phyloP scores from a whole-genome alignment of 305 asterid species.

The Coffea humblotiana region DNA sequence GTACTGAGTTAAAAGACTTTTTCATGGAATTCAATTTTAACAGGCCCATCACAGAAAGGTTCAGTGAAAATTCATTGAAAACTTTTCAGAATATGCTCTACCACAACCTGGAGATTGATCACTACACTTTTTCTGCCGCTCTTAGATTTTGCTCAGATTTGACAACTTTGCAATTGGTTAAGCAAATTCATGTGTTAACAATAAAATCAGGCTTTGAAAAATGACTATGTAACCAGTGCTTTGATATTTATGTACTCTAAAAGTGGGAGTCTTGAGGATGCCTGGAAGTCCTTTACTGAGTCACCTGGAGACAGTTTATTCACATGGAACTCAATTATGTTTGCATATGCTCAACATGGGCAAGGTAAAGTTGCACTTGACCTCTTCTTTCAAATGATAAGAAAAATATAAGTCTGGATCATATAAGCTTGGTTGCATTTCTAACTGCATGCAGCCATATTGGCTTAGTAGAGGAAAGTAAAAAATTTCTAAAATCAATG shows the following conservation, averaged over 20 bases:
- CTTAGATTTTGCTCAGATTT: slow-evolving; percentile 77
- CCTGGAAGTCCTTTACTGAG: slow-evolving; percentile 57
- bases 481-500: slow-evolving; percentile 54
- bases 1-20: too few species aligned
- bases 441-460: slow-evolving; percentile 88
- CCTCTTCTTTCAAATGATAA: slow-evolving; percentile 57
- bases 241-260: slow-evolving; percentile 77
- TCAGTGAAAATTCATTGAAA: too few species aligned
- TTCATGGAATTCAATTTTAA: too few species aligned
- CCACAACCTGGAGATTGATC: slow-evolving; percentile 5
- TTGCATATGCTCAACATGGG: slow-evolving; percentile 86
- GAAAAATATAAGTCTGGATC: slow-evolving; percentile 58
- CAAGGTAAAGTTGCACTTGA: slow-evolving; percentile 68
- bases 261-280: slow-evolving; percentile 79
- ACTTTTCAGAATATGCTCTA: too few species aligned
- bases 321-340: slow-evolving; percentile 84
- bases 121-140: slow-evolving; percentile 60
- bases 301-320: slow-evolving; percentile 57
- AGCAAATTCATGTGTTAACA: slow-evolving; percentile 57
- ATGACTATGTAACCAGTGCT: slow-evolving; percentile 61
- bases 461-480: slow-evolving; percentile 82
- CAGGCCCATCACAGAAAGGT: too few species aligned
- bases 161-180: slow-evolving; percentile 64
- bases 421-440: slow-evolving; percentile 80
- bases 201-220: slow-evolving; percentile 48